These are phyloP conservation scores for Bipolaris victoriae DNA, from an alignment of 2,329 filamentous ascomycete species.

Conservation along the genomic window DNA sequence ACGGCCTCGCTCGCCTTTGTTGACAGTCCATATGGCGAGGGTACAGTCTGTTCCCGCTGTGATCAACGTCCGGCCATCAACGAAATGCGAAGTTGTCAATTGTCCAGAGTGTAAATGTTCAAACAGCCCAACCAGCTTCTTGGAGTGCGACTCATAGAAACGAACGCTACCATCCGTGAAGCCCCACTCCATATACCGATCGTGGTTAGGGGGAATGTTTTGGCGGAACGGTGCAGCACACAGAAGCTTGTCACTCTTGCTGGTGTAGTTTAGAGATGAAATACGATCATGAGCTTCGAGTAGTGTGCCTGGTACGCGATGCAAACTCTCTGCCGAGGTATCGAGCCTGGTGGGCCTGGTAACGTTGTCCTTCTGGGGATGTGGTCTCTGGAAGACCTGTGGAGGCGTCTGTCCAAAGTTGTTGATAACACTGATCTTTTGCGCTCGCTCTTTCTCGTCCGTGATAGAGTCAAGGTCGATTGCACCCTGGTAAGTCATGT, in stretches of 20 bases:
- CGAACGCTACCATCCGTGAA: constrained; percentile 91
- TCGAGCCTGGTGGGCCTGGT: constrained; percentile 75
- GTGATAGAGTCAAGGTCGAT: constrained; percentile 90
- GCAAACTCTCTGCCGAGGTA: constrained; percentile 75
- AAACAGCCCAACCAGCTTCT: constrained; percentile 83
- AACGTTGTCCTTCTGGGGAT: constrained; percentile 74
- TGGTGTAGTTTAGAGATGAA: constrained; percentile 75
- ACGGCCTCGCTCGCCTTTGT: constrained; percentile 62
- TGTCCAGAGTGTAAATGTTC: constrained; percentile 94
- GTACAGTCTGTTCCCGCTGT: constrained; percentile 94
- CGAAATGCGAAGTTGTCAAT: constrained; percentile 81
- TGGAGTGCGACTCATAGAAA: constrained; percentile 84
- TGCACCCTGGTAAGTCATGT: constrained; percentile 91
- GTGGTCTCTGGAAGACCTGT: constrained; percentile 85
- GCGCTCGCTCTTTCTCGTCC: constrained; percentile 83
- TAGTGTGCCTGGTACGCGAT: constrained; percentile 77
- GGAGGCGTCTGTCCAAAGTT: constrained; percentile 98
- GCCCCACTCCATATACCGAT: constrained; percentile 95
- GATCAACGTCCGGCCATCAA: constrained; percentile 87
- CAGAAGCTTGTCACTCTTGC: constrained; percentile 80
- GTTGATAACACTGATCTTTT: constrained; percentile 95
- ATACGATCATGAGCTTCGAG: constrained; percentile 79
- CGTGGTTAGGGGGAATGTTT: constrained; percentile 83
- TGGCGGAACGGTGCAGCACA: constrained; percentile 84
- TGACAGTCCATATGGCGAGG: constrained; percentile 81